Evolutionary conservation across 768 basidiomycete species (phyloP), one percentile per base, ranked within the genome.

Genomic region (Suillus paluster): DNA sequence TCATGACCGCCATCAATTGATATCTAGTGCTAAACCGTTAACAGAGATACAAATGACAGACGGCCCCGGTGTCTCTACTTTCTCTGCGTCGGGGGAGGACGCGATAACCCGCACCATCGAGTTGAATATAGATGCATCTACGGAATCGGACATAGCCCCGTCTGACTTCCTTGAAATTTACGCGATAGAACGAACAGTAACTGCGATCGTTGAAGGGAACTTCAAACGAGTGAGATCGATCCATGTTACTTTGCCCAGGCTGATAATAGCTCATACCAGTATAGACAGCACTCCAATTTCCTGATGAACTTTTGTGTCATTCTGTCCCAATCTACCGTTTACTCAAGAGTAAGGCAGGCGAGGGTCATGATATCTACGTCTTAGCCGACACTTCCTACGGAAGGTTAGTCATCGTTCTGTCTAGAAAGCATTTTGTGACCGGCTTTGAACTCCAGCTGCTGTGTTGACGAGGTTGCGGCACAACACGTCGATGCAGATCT

Each of bases 351-450:
- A 74, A 69, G 59, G 71, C 87, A 25, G 78, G 81, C 49, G 55
- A 66, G 1, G 72, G 53, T 21, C 79, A 78, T 56, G 90, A 96
- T 67, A 78, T 94, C 25, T 97, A 94, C 72, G 90, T 97, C 5
- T 82, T 98, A n/a, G 97, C 96, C 14, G 97, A 99, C 75, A 98
- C 96, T 23, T 97, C 96, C 5, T 98, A 98, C 75, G 97, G 96
- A 77, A 96, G 92, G 96, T 87, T 78, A 49, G 86, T n/a, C 11
- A 67, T 67, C 21, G 10, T 39, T 59, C 5, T 23, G 17, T 52
- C 5, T 23, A 53, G 39, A 52, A 17, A 21, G 48, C 39, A 53
- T n/a, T 11, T 50, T 52, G 61, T 69, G 30, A 63, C 27, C 8
- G 25, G 36, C 27, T 41, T 38, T 42, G 6, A 39, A 41, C 58